Evolutionary conservation across 148 eudicot species (phyloP), one percentile per base, ranked within the genome.

Genomic region (Chenopodium berlandieri): DNA sequence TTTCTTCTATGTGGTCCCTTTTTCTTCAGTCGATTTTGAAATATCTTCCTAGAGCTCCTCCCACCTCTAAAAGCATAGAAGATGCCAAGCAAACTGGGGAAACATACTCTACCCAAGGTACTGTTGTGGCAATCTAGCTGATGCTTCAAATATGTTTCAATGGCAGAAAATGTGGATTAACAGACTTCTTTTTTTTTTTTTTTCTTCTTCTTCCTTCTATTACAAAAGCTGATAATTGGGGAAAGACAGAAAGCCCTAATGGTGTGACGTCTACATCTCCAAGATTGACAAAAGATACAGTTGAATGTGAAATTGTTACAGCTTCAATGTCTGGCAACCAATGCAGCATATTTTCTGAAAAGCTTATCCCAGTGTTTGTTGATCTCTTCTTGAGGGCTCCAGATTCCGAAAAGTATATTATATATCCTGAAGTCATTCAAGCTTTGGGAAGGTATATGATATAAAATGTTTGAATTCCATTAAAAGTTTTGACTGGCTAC

Each of bases 331-430:
- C 85, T 12, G 78, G 81, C 79, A 84, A 83, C 79, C 79, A 91
- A 68, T 84, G 84, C 83, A 85, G 89, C 85, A 70, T 90, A 31
- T 94, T 91, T 88, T 88, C 95, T 71, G 99, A 97, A 82, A 97
- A 94, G 85, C 90, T 97, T 81, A 85, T 94, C 46, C 91, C 97
- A 23, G 87, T 89, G 73, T 80, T 97, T 67, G 91, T 97, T 63
- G 94, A 97, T 83, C 87, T 97, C 65, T 87, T 90, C 78, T 75
- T 94, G 79, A 87, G 81, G 71, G 95, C 99, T 82, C 98, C 99
- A 72, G 83, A 87, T 60, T 48, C 48, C 32, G 97, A 92, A 77
- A 94, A 90, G 85, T 92, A 87, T 81, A 84, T 47, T 75, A 74
- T 88, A 32, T 89, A 89, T 78, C 94, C 97, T 70, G 97, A 90